Evolutionary conservation across 1,139 yeast genomes (phyloP).

Genomic region (Kurtzmaniella quercitrusa): DNA sequence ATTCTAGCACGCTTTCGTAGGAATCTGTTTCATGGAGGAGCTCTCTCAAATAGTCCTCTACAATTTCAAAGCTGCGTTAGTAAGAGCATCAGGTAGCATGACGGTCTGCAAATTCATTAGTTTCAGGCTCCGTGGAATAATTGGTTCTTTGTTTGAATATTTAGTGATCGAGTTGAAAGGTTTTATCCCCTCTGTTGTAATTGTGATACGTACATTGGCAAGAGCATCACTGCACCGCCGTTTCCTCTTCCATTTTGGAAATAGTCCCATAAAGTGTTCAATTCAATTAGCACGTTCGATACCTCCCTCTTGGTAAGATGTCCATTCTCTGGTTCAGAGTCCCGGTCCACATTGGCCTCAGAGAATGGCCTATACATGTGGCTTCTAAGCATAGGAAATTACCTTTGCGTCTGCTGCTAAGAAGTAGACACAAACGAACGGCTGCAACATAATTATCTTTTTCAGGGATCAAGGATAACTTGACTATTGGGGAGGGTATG

Average conservation of each 20-base stretch:
- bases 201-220: neutral
- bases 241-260: neutral
- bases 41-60: neutral
- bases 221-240: neutral
- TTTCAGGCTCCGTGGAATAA: no score
- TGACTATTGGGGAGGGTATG: no score
- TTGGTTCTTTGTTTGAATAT: no score
- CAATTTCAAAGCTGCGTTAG: slow-evolving; percentile 1
- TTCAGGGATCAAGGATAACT: no score
- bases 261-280: neutral
- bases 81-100: neutral
- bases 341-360: neutral
- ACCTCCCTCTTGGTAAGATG: neutral
- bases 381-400: neutral
- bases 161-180: no score
- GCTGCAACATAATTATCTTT: no score
- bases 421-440: neutral
- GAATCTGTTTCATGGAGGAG: neutral
- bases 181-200: neutral
- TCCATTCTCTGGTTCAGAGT: neutral
- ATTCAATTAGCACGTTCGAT: neutral
- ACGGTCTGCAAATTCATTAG: neutral
- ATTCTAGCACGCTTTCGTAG: neutral
- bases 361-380: neutral
- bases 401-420: neutral